phyloP scores from a whole-genome alignment of 2,329 filamentous ascomycete genomes.

The Talaromyces sp. region DNA sequence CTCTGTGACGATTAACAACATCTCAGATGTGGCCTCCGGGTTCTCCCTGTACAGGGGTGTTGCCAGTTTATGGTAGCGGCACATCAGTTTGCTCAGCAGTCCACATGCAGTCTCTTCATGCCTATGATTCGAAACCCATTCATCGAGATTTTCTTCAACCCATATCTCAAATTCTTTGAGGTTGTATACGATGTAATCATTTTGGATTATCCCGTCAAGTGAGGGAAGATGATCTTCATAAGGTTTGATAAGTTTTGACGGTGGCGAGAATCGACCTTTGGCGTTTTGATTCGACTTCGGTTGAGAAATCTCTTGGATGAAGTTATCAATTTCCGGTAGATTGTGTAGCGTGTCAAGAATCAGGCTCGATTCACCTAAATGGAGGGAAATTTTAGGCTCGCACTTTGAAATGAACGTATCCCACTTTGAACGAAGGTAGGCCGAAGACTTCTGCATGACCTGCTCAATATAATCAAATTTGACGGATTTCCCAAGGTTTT shows the following conservation, averaged over 20 bases:
- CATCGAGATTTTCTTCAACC: not conserved
- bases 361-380: not conserved
- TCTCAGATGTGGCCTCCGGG: slow-evolving; percentile 48
- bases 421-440: not conserved
- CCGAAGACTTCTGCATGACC: not conserved
- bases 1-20: slow-evolving; percentile 53
- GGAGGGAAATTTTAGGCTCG: not conserved
- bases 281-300: not conserved
- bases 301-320: not conserved
- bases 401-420: not conserved
- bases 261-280: not conserved
- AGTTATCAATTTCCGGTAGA: not conserved
- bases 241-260: not conserved
- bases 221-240: not conserved
- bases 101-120: not conserved
- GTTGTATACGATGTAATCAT: not conserved
- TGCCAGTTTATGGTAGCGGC: not conserved
- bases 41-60: slow-evolving; percentile 30
- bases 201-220: not conserved
- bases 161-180: not conserved
- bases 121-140: not conserved
- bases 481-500: not conserved
- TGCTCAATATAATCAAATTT: not conserved
- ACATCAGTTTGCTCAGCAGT: not conserved
- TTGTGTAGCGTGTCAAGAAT: not conserved